Evolutionary conservation across 345 rosid genomes (phyloP).

Genomic region (Eucalyptus erythrocorys): DNA sequence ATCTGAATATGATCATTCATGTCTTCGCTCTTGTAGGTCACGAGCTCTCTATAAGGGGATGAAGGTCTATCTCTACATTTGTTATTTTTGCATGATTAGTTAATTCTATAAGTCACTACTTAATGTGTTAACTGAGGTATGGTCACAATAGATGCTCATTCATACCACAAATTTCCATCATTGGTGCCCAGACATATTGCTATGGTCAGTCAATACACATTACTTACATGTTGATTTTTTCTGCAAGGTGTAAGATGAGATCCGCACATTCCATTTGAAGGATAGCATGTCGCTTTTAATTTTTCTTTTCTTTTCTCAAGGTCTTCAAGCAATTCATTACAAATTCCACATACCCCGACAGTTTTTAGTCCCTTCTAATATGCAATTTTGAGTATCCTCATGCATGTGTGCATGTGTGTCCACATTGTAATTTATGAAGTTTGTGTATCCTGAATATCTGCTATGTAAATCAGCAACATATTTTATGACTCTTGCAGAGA

Average conservation of each 20-base stretch:
- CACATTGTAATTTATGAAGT: background rate
- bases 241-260: background rate
- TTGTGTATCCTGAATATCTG: background rate
- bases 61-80: conserved; percentile 50
- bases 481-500: background rate
- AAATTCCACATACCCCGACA: background rate
- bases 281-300: background rate
- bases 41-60: conserved; percentile 97
- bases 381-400: background rate
- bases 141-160: background rate
- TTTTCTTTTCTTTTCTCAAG: background rate
- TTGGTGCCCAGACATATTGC: background rate
- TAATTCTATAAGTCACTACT: background rate
- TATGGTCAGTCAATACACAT: background rate
- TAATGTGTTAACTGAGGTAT: background rate
- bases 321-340: background rate
- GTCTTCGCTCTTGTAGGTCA: conserved; percentile 98
- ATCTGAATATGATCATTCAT: conserved; percentile 95
- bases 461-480: background rate
- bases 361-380: background rate
- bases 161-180: background rate
- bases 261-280: background rate
- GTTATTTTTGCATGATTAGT: background rate
- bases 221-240: background rate
- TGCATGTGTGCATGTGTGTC: background rate